Conservation (phyloP, 495 filamentous ascomycete species). For the Saxispiralis lemnorum region DNA sequence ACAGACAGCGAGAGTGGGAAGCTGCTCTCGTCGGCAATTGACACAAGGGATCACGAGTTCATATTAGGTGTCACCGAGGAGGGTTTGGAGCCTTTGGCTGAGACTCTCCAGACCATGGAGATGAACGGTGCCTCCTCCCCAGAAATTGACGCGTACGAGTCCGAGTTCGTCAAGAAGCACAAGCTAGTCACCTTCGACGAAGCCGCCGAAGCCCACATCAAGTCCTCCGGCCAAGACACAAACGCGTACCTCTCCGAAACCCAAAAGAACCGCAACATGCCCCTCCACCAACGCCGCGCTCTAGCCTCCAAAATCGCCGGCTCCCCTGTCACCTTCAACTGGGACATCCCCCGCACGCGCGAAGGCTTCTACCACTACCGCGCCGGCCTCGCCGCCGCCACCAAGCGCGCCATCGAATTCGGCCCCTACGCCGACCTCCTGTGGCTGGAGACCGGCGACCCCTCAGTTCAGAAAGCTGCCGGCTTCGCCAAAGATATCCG, state of each 20-base stretch:
- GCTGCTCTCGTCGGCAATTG: slow-evolving; percentile 74
- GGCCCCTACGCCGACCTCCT: slow-evolving; percentile 86
- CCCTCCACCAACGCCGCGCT: slow-evolving; percentile 54
- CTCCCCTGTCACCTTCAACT: slow-evolving; percentile 59
- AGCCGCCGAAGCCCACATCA: slow-evolving; percentile 60
- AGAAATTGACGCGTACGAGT: slow-evolving; percentile 73
- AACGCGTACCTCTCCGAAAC: slow-evolving; percentile 39
- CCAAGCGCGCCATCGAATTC: slow-evolving; percentile 80
- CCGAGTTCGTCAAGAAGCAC: slow-evolving; percentile 76
- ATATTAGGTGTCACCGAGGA: slow-evolving; percentile 70
- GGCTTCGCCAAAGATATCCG: slow-evolving; percentile 62
- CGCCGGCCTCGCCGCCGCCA: slow-evolving; percentile 72
- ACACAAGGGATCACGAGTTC: slow-evolving; percentile 88
- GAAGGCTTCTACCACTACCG: slow-evolving; percentile 95
- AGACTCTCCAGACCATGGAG: slow-evolving; percentile 84
- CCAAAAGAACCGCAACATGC: slow-evolving; percentile 46
- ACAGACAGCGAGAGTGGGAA: slow-evolving; percentile 90
- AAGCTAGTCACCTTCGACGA: slow-evolving; percentile 84
- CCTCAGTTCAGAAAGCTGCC: slow-evolving; percentile 55
- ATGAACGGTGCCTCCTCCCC: slow-evolving; percentile 50
- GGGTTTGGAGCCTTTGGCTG: slow-evolving; percentile 56
- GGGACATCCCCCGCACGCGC: slow-evolving; percentile 81
- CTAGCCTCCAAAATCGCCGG: slow-evolving; percentile 48
- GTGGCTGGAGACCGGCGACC: slow-evolving; percentile 91
- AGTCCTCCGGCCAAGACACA: slow-evolving; percentile 30